Evolutionary conservation across 208 protist genomes (phyloP), one percentile per base, ranked within the genome.

Genomic region (Tetramitus jugosus): DNA sequence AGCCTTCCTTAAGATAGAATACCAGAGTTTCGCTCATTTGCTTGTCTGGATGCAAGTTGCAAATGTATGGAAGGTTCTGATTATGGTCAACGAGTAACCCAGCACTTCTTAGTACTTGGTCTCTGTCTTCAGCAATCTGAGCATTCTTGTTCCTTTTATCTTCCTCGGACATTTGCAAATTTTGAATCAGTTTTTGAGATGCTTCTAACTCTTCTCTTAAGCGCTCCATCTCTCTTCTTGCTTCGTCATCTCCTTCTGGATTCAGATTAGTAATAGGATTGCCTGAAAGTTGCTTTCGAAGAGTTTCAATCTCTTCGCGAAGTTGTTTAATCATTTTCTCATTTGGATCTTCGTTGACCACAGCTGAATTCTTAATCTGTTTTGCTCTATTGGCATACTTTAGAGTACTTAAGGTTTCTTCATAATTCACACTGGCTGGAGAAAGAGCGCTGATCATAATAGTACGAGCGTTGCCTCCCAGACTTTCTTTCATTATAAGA

Each of bases 271-370:
- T 7, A 64, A 7, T 10, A 10, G 14, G 14, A 33, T 26, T 26
- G 29, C n/a, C 29, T 33, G 14, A 7, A 7, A 83, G 68, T 20
- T 23, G 78, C 8, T 20, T 26, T 64, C 75, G 83, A 10, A 84
- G 61, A 3, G 43, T 8, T 31, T 31, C 39, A 43, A 90, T 62
- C 40, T 90, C 87, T 33, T 79, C 79, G 49, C 82, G 40, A 7
- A 91, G 77, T 33, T 91, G 84, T 67, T 85, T 81, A 42, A 91
- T 89, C 0, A 87, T 31, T 56, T 78, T 81, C 0, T 62, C 80
- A 60, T 83, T 85, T 10, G 87, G 75, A 67, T 90, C 82, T 61
- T 91, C 88, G 80, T 91, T 91, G 26, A 91, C 82, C 13, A 85
- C 71, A 39, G 88, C 87, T 3, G 82, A 43, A 56, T 87, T 91